Base-by-base conservation (phyloP, 164 flowering plant genomes). In the Aristolochia fimbriata region DNA sequence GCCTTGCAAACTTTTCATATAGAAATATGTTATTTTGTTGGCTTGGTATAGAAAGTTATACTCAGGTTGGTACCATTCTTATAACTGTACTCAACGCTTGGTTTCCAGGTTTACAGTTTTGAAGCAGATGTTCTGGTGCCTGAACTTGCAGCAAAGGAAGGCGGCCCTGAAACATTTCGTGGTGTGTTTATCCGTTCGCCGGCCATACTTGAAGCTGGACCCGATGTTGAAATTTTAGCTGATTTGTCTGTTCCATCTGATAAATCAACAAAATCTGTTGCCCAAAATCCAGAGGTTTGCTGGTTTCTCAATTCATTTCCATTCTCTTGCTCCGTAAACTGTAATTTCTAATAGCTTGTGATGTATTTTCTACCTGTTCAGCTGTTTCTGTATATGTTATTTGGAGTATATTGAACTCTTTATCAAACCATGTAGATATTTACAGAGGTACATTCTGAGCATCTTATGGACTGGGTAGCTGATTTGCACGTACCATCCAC, bases 111-210 rank as follows among this genome's bases (percentile, higher is more conserved):
- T 63, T 91, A 83, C 69, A 93, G 97, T 78, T 93, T 93, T 76
- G 99, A 87, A 73, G 70, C 86, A 27, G 96, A 93, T 63, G 73
- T 93, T 58, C 57, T 68, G 25, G 85, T 88, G 30, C 92, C 94
- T 10, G 71, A 70, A 59, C 75, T 93, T 61, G 81, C 76, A 49
- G 81, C 81, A 19, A 74, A 74, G 62, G 97, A 86, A 78, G 99
- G 99, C 51, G 99, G 95, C 43, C 83, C 95, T 37, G 80, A 73
- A 68, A 83, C 68, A 63, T 93, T 81, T 59, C 87, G 91, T 17
- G 97, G 87, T 58, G 83, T 93, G 50, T 93, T 93, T 67, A 93
- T 93, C 61, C 94, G 99, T 55, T 97, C 99, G 62, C 96, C 99
- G 57, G 96, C 92, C 62, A 79, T 93, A 48, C 73, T 90, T 64